phyloP scores from a whole-genome alignment of 441 rosid species.

The Geranium incanum region DNA sequence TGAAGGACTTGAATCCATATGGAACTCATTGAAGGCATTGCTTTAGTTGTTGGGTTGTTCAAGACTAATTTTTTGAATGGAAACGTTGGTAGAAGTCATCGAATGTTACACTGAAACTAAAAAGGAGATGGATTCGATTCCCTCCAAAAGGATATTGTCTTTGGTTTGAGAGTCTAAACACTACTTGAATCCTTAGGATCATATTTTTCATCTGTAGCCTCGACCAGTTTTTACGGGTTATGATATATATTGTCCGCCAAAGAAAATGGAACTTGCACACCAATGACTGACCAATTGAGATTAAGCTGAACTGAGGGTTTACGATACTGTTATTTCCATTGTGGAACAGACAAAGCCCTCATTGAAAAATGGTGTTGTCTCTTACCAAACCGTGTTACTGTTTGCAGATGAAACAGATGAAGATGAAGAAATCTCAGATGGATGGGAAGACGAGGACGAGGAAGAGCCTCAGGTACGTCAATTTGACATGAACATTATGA shows the following conservation, averaged over 20 bases:
- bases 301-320: not conserved
- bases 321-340: not conserved
- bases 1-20: not conserved
- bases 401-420: slow-evolving; percentile 53
- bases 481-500: not conserved
- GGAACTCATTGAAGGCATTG: not conserved
- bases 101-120: not conserved
- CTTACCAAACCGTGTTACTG: slow-evolving; percentile 8
- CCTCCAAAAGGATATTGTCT: not conserved
- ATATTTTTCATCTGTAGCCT: not conserved
- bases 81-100: not conserved
- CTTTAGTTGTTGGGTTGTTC: not conserved
- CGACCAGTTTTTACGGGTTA: not conserved
- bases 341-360: not conserved
- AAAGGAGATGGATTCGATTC: not conserved
- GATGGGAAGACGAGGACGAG: slow-evolving; percentile 76
- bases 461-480: slow-evolving; percentile 44
- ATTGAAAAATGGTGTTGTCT: slow-evolving; percentile 8
- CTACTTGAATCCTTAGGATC: not conserved
- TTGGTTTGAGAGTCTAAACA: not conserved
- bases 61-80: too few species aligned
- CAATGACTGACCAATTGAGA: not conserved
- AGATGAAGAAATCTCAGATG: slow-evolving; percentile 46
- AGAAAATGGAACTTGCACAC: not conserved
- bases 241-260: not conserved